Conservation (phyloP, 768 basidiomycete species). For the Rickenella mellea region DNA sequence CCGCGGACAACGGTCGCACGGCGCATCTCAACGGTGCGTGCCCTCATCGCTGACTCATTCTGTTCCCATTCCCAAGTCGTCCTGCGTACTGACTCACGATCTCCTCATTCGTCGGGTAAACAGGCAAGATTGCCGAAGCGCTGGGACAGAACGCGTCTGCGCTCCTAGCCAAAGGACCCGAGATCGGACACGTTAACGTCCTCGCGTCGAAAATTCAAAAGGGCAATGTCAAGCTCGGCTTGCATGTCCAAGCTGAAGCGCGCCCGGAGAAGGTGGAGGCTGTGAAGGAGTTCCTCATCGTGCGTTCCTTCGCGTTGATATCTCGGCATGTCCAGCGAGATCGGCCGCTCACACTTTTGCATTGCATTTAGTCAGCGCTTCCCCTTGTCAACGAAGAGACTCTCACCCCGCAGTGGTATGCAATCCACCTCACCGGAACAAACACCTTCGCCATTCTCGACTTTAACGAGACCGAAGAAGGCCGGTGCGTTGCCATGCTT, state of each 20-base stretch:
- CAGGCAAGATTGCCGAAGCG: conserved; percentile 25
- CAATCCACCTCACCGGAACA: conserved; percentile 26
- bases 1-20: conserved; percentile 20
- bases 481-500: conserved; percentile 5
- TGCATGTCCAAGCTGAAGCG: conserved; percentile 25
- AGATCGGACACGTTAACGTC: conserved; percentile 18
- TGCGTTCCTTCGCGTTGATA: conserved; percentile 16
- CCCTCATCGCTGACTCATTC: not conserved
- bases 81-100: not conserved
- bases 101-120: not conserved
- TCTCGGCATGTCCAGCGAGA: no score
- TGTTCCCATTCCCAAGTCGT: no score
- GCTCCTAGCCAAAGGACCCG: conserved; percentile 19
- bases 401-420: conserved; percentile 27
- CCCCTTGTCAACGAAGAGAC: conserved; percentile 25
- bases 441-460: conserved; percentile 28
- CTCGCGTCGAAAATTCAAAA: conserved; percentile 20
- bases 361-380: conserved; percentile 17
- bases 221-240: conserved; percentile 19
- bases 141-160: conserved; percentile 21
- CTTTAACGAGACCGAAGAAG: conserved; percentile 25
- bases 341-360: not conserved
- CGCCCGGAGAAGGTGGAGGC: conserved; percentile 25
- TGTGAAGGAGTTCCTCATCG: conserved; percentile 26
- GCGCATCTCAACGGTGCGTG: conserved; percentile 19